phyloP scores from a whole-genome alignment of 148 eudicot species.

The Cornus controversa region DNA sequence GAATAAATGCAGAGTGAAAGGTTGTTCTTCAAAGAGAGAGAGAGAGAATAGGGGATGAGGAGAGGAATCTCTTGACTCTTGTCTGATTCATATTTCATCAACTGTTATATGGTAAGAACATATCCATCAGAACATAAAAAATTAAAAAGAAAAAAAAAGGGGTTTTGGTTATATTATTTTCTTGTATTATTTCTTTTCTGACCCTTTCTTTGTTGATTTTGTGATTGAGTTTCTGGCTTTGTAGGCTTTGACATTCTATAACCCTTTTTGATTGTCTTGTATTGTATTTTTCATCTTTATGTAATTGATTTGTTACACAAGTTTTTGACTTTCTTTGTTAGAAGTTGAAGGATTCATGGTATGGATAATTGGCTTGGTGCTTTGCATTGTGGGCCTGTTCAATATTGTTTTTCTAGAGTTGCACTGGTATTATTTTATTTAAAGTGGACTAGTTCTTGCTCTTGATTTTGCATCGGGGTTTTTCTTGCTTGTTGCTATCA shows the following conservation, averaged over 20 bases:
- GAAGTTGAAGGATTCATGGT: conserved; percentile 5
- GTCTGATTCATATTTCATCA: conserved; percentile 10
- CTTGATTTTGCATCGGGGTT: not conserved
- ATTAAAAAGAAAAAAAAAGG: not conserved
- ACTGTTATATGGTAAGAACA: conserved; percentile 12
- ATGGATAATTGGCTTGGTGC: not conserved
- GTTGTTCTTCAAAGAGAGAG: not conserved
- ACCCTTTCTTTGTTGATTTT: not conserved
- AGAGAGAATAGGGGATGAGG: conserved; percentile 10
- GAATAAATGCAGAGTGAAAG: conserved; percentile 30
- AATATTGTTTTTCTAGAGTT: not conserved
- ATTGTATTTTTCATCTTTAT: not conserved
- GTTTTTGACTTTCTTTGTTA: not conserved
- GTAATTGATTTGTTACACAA: not conserved
- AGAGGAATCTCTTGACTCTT: conserved; percentile 5
- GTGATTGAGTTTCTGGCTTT: conserved; percentile 6
- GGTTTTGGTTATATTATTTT: not conserved
- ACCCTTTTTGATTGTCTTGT: not conserved
- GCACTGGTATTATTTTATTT: not conserved
- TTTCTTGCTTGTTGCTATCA: not conserved
- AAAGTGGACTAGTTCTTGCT: not conserved
- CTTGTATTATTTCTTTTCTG: not conserved
- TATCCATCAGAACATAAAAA: not conserved
- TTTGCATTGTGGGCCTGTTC: not conserved
- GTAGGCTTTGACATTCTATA: not conserved